A percentile compares a stretch with the other conserved stretches of the same genome.
Evolutionary conservation across 805 yeast species (phyloP).

Genomic region (Metschnikowia borealis): DNA sequence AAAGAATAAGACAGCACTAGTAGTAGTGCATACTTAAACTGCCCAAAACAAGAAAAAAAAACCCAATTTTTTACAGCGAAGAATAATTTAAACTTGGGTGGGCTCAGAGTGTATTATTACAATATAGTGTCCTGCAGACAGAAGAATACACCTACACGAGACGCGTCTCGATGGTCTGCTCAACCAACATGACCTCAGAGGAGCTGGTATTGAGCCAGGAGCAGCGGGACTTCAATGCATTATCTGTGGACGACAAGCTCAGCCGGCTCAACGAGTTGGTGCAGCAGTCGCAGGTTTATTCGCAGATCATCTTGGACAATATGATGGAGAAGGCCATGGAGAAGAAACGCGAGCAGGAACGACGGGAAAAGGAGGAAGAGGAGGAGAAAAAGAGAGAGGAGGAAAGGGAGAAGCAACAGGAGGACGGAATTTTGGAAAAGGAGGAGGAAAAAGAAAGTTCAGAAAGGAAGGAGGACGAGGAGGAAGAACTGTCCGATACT

Average conservation of each 20-base stretch:
- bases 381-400: no score
- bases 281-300: constrained; percentile 83
- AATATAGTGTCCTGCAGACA: no score
- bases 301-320: constrained; percentile 80
- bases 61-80: no score
- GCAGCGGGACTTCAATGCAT: constrained; percentile 39
- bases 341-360: constrained; percentile 10
- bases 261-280: constrained; percentile 68
- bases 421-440: background rate
- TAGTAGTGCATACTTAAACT: background rate
- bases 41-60: no score
- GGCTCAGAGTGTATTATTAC: no score
- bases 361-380: no score
- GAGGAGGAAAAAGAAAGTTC: background rate
- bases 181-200: background rate
- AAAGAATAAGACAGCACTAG: no score
- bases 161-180: constrained; percentile 1
- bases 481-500: no score
- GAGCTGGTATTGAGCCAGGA: constrained; percentile 19
- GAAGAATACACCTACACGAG: background rate
- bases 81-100: no score
- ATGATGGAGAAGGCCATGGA: constrained; percentile 48
- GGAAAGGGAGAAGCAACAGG: no score
- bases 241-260: constrained; percentile 55
- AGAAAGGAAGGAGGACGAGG: no score